Evolutionary conservation across 2,329 filamentous ascomycete species (phyloP), one percentile per base, ranked within the genome.

Genomic region (Hypocrella siamensis): DNA sequence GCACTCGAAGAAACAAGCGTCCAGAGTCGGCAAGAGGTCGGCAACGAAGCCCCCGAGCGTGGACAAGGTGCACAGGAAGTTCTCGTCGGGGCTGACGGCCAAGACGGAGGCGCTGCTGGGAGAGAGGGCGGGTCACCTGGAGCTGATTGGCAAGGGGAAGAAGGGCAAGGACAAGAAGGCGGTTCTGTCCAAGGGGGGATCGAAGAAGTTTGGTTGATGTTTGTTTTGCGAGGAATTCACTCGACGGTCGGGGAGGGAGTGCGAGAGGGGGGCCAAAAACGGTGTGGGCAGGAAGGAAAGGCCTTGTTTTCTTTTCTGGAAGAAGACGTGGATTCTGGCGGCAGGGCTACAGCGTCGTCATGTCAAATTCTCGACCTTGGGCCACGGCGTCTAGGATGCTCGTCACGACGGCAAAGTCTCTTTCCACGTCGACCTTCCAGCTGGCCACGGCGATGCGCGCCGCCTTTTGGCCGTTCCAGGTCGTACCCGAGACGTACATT

Each of bases 381-480:
- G 57, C 60, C 31, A 75, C 61, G 32, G 53, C 46, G 17, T 60
- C 56, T 43, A 93, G 51, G 3, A 86, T 74, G 5, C 63, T 56
- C 38, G 59, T 65, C 12, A 92, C 67, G n/a, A 83, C 50, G 15
- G 54, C 56, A 37, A 77, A 56, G 47, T 93, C 85, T 37, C 65
- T 63, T 30, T 74, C 63, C 0, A 75, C 63, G 45, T 86, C 65
- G 2, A 81, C 77, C 51, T 70, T 71, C 83, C 85, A 93, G 46
- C 81, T 94, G 25, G 80, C 79, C 26, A 93, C 73, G 0, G 88
- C 86, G 42, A 93, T 71, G n/a, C 88, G 67, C 38, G 76, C 79
- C 7, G 86, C 86, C 35, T 75, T 69, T 35, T 62, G 57, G 0
- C 79, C 80, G 26, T 73, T 61, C 84, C 85, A 94, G 28, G 56